These are phyloP conservation scores for Puya raimondii DNA, from an alignment of 176 grass and related monocot genomes.

Conservation along the genomic window DNA sequence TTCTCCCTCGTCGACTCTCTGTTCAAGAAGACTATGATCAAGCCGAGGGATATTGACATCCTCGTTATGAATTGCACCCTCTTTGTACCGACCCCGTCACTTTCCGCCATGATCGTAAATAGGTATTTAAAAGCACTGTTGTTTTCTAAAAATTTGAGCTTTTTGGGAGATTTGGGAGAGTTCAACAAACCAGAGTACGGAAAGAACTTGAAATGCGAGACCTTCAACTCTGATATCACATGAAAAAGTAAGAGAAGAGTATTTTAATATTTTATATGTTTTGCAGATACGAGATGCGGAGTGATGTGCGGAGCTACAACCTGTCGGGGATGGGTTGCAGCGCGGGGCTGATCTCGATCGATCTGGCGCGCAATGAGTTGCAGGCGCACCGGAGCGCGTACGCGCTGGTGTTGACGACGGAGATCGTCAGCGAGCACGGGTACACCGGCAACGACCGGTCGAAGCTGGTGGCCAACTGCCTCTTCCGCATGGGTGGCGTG, in stretches of 20 bases:
- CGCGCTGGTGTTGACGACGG: conserved; percentile 80
- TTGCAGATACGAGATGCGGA: conserved; percentile 43
- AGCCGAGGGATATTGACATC: conserved; percentile 66
- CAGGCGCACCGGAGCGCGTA: conserved; percentile 63
- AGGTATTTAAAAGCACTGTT: conserved; percentile 8
- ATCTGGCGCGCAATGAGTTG: conserved; percentile 67
- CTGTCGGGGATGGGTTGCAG: conserved; percentile 93
- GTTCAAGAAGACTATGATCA: conserved; percentile 51
- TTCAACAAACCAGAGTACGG: too few species aligned
- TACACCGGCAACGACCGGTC: conserved; percentile 51
- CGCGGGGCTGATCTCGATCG: conserved; percentile 71
- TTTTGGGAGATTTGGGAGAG: too few species aligned
- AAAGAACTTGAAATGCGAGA: too few species aligned
- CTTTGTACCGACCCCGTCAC: conserved; percentile 81
- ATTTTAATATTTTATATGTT: too few species aligned
- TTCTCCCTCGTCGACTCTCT: conserved; percentile 68
- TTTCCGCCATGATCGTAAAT: conserved; percentile 91
- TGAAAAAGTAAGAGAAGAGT: too few species aligned
- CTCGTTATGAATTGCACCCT: conserved; percentile 92
- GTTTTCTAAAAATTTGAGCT: too few species aligned
- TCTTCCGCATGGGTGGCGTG: conserved; percentile 62
- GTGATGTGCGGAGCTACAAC: conserved; percentile 74
- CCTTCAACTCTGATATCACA: too few species aligned
- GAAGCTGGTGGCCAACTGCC: conserved; percentile 56
- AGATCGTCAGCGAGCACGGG: conserved; percentile 53